Base-by-base conservation (phyloP, 1,284 basidiomycete genomes). In the Moesziomyces antarcticus region DNA sequence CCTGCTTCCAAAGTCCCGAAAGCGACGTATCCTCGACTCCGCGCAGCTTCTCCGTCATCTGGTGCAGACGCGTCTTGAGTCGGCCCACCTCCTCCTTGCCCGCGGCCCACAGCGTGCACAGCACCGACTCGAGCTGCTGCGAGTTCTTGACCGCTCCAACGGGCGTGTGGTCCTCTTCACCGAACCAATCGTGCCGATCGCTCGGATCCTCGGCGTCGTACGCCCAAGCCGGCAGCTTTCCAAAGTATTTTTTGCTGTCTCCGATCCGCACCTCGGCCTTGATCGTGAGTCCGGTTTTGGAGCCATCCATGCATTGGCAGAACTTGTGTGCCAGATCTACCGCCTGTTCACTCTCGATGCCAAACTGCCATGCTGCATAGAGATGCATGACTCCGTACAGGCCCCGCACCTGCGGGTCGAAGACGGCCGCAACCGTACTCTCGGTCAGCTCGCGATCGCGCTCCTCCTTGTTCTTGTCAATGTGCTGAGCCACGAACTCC, bases 291-390 rank as follows among this genome's bases (percentile, higher is more conserved):
- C 71, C 71, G 8, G 71, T 73, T 57, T 73, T 73, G 11, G 22
- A 14, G 9, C 52, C 43, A 50, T 73, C 71, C 71, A 73, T 64
- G 50, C 65, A 68, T 47, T 69, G 65, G 24, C 54, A 60, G 48
- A 73, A 69, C 51, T 68, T 73, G 54, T 73, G 71, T 7, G 71
- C 71, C 25, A 73, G 48, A 10, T 59, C 54, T 4, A 73, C 54
- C 11, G 71, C 65, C 33, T 68, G 50, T 3, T n/a, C 20, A 40
- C 60, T 68, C n/a, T 41, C 6, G 7, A 25, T 51, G 16, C 65
- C 71, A 8, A 56, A 73, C n/a, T 65, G 61, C 65, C 60, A 69
- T 4, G 65, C 55, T 0, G 71, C 65, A 22, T 58, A 68, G 4
- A 73, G 49, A 27, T 73, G 71, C 71, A 73, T 69, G 9, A 27